Conservation (phyloP, 2,329 filamentous ascomycete species). For the Fusarium haematococcum region DNA sequence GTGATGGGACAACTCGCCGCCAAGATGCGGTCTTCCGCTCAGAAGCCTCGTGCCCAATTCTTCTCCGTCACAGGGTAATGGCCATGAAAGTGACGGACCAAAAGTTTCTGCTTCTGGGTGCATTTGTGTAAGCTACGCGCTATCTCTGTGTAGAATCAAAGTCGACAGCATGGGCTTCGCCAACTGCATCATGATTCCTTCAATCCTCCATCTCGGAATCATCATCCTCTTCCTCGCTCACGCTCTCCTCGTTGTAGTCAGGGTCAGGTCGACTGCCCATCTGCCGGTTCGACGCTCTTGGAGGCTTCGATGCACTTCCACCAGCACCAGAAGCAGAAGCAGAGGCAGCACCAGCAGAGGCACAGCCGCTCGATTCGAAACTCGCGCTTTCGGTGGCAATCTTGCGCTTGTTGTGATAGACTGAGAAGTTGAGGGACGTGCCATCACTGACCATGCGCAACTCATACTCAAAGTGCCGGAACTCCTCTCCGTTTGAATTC, state of each 20-base stretch:
- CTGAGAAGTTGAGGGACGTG: constrained; percentile 39
- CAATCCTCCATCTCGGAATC: background rate
- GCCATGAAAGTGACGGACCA: background rate
- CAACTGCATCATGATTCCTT: background rate
- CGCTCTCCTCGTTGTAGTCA: background rate
- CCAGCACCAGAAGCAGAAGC: background rate
- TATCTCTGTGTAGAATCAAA: background rate
- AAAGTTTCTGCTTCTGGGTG: background rate
- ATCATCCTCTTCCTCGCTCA: background rate
- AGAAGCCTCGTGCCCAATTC: too few relatives aligned
- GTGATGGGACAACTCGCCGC: too few relatives aligned
- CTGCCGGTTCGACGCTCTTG: background rate
- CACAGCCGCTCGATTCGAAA: constrained; percentile 27
- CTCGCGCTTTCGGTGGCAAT: constrained; percentile 38
- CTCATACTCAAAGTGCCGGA: constrained; percentile 30
- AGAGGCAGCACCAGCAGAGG: background rate
- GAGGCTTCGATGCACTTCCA: background rate
- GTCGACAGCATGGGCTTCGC: background rate
- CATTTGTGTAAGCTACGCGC: background rate
- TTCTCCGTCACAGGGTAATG: too few relatives aligned
- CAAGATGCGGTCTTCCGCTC: too few relatives aligned
- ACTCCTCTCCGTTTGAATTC: constrained; percentile 25
- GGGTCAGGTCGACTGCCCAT: background rate
- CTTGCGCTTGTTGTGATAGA: constrained; percentile 32
- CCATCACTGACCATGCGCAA: constrained; percentile 43